Evolutionary conservation across 2,329 filamentous ascomycete genomes (phyloP).

Genomic region (Alternaria solani): DNA sequence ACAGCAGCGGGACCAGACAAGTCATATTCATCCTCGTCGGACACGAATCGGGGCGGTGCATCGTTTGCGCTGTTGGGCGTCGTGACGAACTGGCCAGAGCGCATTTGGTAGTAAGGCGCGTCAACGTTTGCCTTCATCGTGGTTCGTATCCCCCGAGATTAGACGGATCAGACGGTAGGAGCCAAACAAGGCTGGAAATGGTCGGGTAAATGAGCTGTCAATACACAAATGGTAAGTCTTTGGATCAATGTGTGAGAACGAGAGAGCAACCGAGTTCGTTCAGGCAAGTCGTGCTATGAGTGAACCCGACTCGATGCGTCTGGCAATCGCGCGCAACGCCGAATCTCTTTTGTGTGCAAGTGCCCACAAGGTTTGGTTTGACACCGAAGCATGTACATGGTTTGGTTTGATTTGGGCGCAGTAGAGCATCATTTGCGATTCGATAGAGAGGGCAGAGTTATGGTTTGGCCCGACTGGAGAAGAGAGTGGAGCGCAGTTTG

Average conservation of each 20-base stretch:
- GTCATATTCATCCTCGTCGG: constrained; percentile 36
- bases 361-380: constrained; percentile 28
- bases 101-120: constrained; percentile 48
- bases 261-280: not conserved
- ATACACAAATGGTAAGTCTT: constrained; percentile 31
- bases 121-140: constrained; percentile 43
- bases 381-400: constrained; percentile 14
- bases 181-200: constrained; percentile 10
- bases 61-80: constrained; percentile 35
- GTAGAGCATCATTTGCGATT: constrained; percentile 19
- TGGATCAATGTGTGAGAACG: constrained; percentile 17
- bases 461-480: constrained; percentile 19
- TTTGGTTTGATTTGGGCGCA: constrained; percentile 29
- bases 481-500: constrained; percentile 6
- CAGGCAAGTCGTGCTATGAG: constrained; percentile 2
- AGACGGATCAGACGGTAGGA: constrained; percentile 16
- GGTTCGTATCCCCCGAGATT: constrained; percentile 19
- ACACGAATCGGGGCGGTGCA: constrained; percentile 19
- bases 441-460: constrained; percentile 10
- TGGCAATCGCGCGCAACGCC: constrained; percentile 13
- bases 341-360: constrained; percentile 31
- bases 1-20: constrained; percentile 20
- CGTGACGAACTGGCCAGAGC: constrained; percentile 36
- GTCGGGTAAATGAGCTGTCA: constrained; percentile 21
- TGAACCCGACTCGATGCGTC: constrained; percentile 22